Base-by-base conservation (phyloP, 2,329 filamentous ascomycete genomes). In the Diaporthe destruens region DNA sequence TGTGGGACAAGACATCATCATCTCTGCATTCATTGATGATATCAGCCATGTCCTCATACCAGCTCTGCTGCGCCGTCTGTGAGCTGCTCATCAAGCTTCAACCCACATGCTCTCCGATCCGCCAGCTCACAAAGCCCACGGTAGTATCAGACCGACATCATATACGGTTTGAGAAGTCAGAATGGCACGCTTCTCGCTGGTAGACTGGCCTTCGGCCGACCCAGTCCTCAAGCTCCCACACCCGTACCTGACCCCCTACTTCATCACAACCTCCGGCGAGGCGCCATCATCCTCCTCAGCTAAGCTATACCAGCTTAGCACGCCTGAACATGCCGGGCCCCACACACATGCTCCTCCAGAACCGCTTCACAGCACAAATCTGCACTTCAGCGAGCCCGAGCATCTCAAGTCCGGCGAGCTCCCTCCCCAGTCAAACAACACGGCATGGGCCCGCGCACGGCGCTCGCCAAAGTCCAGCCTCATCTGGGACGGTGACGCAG, bases 361-460 rank as follows among this genome's bases (percentile, higher is more conserved):
- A n/a, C 73, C 75, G 6, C 77, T 80, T 0, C 79, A 79, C 68
- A 79, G 77, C 65, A 44, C 77, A 34, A 74, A 75, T n/a, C 63
- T 80, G 65, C 76, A 72, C 65, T 78, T 80, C 75, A 77, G 80
- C 39, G 81, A 80, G 39, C 81, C 81, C 29, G 74, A 77, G 55
- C 76, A 79, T 59, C 76, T 80, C 75, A 80, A 79, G 68, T 80
- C 78, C 25, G 76, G 78, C 54, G 77, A 79, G 69, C 74, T 78
- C n/a, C 79, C 79, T 34, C 76, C 80, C 67, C 83, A 83, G 44
- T 87, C 86, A 72, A 87, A 88, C 80, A 89, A 89, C 80, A 87
- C 86, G 57, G 80, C 86, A 63, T 89, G 87, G 87, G 87, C 85
- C 7, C 83, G 87, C n/a, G 85, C 87, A n/a, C 82, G 87, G 47